Percentiles rank a stretch among this genome's conserved stretches.
phyloP scores from a whole-genome alignment of 192 early-diverging fungal species.

The Phlyctochytrium bullatum region DNA sequence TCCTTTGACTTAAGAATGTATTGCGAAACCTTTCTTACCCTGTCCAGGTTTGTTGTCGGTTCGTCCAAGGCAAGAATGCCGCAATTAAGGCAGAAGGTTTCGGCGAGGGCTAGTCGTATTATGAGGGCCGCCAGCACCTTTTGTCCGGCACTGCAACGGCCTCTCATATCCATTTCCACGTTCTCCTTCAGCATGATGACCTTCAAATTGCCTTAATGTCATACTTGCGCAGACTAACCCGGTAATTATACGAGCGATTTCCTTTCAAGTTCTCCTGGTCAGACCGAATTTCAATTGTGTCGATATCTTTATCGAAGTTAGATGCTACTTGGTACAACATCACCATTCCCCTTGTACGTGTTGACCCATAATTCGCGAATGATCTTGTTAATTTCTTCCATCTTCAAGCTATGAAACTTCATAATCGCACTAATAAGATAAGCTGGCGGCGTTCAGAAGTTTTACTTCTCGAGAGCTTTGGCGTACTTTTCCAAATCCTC shows the following conservation, averaged over 20 bases:
- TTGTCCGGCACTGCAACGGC: conserved; percentile 94
- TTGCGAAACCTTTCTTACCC: too few species aligned
- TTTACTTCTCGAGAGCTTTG: conserved; percentile 73
- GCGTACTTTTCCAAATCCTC: conserved; percentile 81
- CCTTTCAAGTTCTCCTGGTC: conserved; percentile 71
- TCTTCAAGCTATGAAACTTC: conserved; percentile 88
- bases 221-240: conserved; percentile 55
- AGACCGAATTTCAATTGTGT: conserved; percentile 92
- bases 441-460: not conserved
- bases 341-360: conserved; percentile 89
- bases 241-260: conserved; percentile 83
- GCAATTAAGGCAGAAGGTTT: conserved; percentile 89
- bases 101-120: conserved; percentile 92
- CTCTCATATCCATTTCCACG: conserved; percentile 87
- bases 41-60: conserved; percentile 96
- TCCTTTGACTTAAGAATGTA: conserved; percentile 21
- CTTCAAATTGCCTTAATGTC: conserved; percentile 27
- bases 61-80: conserved; percentile 95
- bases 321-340: conserved; percentile 3
- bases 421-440: conserved; percentile 59
- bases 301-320: conserved; percentile 70
- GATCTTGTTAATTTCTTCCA: conserved; percentile 95
- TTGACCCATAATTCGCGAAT: conserved; percentile 96
- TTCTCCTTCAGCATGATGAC: conserved; percentile 92
- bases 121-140: conserved; percentile 95